Evolutionary conservation across 2,329 filamentous ascomycete genomes (phyloP).

Genomic region (Fusarium agapanthi): DNA sequence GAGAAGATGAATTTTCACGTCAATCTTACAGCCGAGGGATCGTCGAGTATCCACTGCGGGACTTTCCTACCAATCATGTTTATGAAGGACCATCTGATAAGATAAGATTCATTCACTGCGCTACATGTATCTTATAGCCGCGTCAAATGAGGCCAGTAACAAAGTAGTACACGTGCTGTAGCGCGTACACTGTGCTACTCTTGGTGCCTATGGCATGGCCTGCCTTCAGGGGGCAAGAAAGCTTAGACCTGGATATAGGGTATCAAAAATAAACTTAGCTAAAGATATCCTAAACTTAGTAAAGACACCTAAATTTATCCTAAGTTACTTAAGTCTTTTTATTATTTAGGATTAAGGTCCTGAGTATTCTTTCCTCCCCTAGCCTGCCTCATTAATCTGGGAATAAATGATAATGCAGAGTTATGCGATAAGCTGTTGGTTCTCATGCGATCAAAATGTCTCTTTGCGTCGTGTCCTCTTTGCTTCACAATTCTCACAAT

Average conservation of each 20-base stretch:
- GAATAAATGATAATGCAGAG: not conserved
- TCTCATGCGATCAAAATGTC: not conserved
- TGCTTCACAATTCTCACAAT: not conserved
- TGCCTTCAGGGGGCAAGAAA: too few relatives aligned
- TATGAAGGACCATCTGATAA: not conserved
- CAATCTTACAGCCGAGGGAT: not conserved
- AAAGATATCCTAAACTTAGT: too few relatives aligned
- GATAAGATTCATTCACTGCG: not conserved
- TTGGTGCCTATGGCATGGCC: not conserved
- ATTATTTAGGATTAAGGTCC: too few relatives aligned
- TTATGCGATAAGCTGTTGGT: not conserved
- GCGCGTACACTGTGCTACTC: fast-evolving
- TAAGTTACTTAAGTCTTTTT: too few relatives aligned
- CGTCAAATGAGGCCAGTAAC: fast-evolving
- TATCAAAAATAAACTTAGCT: too few relatives aligned
- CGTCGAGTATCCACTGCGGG: not conserved
- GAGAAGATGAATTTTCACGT: constrained; percentile 14
- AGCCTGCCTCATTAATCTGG: fast-evolving
- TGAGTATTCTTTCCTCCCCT: too few relatives aligned
- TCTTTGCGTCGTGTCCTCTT: not conserved
- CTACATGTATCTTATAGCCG: not conserved
- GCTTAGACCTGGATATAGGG: too few relatives aligned
- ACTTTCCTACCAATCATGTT: not conserved
- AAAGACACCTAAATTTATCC: too few relatives aligned
- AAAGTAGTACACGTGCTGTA: too few relatives aligned